Evolutionary conservation across 768 basidiomycete species (phyloP), one percentile per base, ranked within the genome.

Genomic region (Mrakia blollopis): DNA sequence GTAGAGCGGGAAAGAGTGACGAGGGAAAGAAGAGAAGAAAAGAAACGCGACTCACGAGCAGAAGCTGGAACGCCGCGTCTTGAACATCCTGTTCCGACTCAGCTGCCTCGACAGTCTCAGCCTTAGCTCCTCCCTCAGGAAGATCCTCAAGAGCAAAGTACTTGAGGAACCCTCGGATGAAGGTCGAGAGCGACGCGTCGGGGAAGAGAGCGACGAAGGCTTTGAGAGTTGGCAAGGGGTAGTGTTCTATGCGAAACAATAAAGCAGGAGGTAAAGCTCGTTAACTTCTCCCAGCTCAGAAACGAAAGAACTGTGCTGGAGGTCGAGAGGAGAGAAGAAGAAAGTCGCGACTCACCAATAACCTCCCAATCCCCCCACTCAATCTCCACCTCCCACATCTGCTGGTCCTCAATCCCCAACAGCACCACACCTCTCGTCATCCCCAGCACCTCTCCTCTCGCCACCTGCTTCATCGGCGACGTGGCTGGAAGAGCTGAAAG

Each of bases 321-420:
- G 14, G 13, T 6, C 23, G 47, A 61, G 23, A 41, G 10, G 28
- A 28, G 37, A 52, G 13, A 44, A 25, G 10, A 67, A 44, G 72
- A 50, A 75, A 14, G 39, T 6, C 39, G 44, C 47, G 47, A 83
- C 88, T 81, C 81, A 93, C 93, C 87, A 11, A 92, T 85, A 8
- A 86, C 86, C 37, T 88, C 89, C 54, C 85, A 87, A 81, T 98
- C 90, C 74, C 85, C 88, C 78, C 88, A 87, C 81, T 98, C 93
- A 62, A 98, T 85, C 78, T 87, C 89, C 5, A 91, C 82, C 37
- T 84, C 86, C 96, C 97, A 99, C 0, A 92, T 93, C 35, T 90
- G 82, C 80, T 92, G 90, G 80, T 97, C 91, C 0, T 89, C 88
- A 13, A 94, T 87, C 23, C 86, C 85, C 28, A 99, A 85, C 9